Base-by-base conservation (phyloP, 2,329 filamentous ascomycete species). In the Tolypocladium pustulatum region DNA sequence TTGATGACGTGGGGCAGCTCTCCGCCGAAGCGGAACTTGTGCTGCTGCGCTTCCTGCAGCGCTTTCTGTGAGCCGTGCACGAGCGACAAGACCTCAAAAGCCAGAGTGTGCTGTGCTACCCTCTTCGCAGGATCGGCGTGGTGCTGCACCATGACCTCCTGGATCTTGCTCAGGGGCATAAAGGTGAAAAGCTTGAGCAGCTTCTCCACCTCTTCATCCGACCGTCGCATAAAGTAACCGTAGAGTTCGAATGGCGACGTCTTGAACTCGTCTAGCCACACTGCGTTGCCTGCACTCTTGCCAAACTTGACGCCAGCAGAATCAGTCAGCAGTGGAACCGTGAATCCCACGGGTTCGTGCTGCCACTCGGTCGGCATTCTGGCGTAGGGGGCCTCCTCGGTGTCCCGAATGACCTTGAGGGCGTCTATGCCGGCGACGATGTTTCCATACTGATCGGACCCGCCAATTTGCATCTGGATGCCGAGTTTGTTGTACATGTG, bases 381-480 rank as follows among this genome's bases (percentile, higher is more conserved):
- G 38, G 65, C 49, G 4, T 66, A 59, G 1, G 76, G 76, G 54
- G 82, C 70, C 38, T 80, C 76, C 60, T 86, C 80, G 54, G 73
- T 76, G 49, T 81, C 80, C 57, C 87, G 82, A 51, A 93, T 85
- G 58, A 86, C 79, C 71, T 92, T 93, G 66, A 97, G 82, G 3
- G 89, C 84, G 61, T 97, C 90, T 68, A 94, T 87, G 55, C 94
- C 94, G 15, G 92, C 86, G 34, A 95, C 82, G 63, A 99, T 97
- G 73, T 99, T 99, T 62, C 94, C 94, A 70, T 88, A 97, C 75
- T 99, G 94, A 70, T 99, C 94, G 8, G 91, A 91, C 43, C 94
- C 94, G 59, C 94, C 94, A 57, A 99, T 90, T 74, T 99, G 91
- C 70, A 97, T 82, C 68, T 92, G 87, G 12, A 91, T 80, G 54